Conservation (phyloP, 306 rosid species). For the Luffa aegyptiaca region DNA sequence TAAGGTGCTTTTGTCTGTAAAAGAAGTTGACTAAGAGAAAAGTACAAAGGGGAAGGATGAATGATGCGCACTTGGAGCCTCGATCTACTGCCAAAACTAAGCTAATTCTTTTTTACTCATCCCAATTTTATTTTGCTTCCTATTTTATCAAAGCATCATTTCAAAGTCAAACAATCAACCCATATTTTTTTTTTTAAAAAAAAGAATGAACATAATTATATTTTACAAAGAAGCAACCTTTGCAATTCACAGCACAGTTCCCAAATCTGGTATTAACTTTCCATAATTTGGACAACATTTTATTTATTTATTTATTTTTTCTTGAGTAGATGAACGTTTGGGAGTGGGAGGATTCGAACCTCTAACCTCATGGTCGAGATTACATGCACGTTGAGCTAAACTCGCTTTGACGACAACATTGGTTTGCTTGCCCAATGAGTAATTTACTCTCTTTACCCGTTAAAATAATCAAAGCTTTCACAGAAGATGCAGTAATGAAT, state of each 20-base stretch:
- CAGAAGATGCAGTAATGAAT: not conserved
- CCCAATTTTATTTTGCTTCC: not conserved
- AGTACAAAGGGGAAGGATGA: not conserved
- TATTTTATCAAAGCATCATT: not conserved
- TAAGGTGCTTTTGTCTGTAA: not conserved
- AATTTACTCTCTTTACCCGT: not conserved
- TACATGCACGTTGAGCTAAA: no score
- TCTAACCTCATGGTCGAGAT: no score
- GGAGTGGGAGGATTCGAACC: no score
- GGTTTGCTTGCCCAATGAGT: not conserved
- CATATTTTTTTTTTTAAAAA: not conserved
- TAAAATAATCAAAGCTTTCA: not conserved
- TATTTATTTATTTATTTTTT: no score
- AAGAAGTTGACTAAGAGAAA: not conserved
- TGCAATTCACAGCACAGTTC: not conserved
- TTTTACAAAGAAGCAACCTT: not conserved
- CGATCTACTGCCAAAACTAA: constrained; percentile 16
- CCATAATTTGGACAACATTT: not conserved
- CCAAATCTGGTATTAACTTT: not conserved
- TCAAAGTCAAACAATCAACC: not conserved
- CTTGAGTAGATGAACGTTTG: no score
- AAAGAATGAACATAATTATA: not conserved
- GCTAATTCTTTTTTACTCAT: not conserved
- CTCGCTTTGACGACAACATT: not conserved
- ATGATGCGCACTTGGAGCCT: not conserved